Conservation (phyloP, 2,329 filamentous ascomycete genomes). For the Cercospora sojina region DNA sequence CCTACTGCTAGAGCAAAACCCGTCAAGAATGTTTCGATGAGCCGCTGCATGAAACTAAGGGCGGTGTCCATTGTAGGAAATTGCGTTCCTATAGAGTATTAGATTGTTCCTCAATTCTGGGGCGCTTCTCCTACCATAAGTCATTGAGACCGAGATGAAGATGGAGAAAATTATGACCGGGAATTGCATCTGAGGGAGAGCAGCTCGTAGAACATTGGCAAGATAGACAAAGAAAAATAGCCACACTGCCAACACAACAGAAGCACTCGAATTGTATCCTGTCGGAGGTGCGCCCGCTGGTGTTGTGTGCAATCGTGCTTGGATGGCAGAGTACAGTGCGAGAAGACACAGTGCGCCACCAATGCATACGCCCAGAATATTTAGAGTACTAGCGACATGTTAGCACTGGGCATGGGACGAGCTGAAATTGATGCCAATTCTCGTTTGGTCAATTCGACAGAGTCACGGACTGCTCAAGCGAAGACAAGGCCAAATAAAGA, state of each 20-base stretch:
- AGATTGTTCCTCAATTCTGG: neutral
- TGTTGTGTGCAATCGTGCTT: conserved; percentile 62
- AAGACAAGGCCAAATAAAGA: neutral
- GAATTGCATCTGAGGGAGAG: conserved; percentile 65
- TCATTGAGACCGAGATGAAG: conserved; percentile 63
- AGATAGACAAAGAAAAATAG: conserved; percentile 69
- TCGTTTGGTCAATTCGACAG: neutral
- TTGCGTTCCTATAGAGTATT: conserved; percentile 40
- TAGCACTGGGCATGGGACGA: neutral
- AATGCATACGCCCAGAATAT: conserved; percentile 57
- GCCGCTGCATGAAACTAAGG: conserved; percentile 53
- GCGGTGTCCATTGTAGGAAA: conserved; percentile 58
- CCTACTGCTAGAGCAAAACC: conserved; percentile 64
- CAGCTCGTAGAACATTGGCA: conserved; percentile 64
- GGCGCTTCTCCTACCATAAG: conserved; percentile 48
- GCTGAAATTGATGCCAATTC: no score
- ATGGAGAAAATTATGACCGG: conserved; percentile 70
- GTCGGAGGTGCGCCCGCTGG: conserved; percentile 31
- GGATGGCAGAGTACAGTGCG: conserved; percentile 62
- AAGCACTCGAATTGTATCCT: conserved; percentile 71
- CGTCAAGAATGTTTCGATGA: conserved; percentile 63
- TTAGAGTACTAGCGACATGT: conserved; percentile 62
- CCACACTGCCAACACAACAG: conserved; percentile 68
- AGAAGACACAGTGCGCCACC: conserved; percentile 61
- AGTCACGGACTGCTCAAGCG: neutral